Base-by-base conservation (phyloP, 164 flowering plant species). In the Chimonanthus salicifolius region DNA sequence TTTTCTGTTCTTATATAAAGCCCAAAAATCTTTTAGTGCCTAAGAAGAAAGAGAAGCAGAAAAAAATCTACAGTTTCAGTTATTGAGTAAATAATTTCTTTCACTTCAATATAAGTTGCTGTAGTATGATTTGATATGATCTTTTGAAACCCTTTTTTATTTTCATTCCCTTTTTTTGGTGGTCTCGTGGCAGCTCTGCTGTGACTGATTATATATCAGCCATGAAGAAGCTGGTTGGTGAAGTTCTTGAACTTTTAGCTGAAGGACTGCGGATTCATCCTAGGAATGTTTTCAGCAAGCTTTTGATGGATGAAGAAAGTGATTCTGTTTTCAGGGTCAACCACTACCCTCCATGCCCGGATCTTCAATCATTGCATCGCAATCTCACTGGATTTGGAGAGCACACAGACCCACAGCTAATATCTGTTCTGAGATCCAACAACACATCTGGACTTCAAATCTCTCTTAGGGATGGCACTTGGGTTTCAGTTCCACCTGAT, bases 331-430 rank as follows among this genome's bases (percentile, higher is more conserved):
- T 95, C 75, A 82, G 99, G 83, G 79, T 95, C 21, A 95, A 95
- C 77, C 88, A 92, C 67, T 95, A 92, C 65, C 99, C 99, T 9
- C 87, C 94, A 62, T 89, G 89, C 72, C 92, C 88, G 6, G 89
- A 84, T 72, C 78, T 82, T 21, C 80, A 82, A 58, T 83, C 84
- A 60, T 46, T 76, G 76, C 83, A 84, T 51, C 69, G 75, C 58
- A 88, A 81, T 69, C 44, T 90, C 82, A 72, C 91, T 58, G 98
- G 99, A 8, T 92, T 95, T 70, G 98, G 99, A 68, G 99, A 92
- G 73, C 99, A 95, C 79, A 92, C 98, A 15, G 99, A 93, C 87
- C 99, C 99, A 13, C 99, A 95, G 79, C 81, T 93, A 62, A 86
- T 93, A 4, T 92, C 98, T 47, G 84, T 95, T 4, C 67, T 87